Evolutionary conservation across 1,139 yeast species (phyloP), one percentile per base, ranked within the genome.

Genomic region (Suhomyces panamericanus): DNA sequence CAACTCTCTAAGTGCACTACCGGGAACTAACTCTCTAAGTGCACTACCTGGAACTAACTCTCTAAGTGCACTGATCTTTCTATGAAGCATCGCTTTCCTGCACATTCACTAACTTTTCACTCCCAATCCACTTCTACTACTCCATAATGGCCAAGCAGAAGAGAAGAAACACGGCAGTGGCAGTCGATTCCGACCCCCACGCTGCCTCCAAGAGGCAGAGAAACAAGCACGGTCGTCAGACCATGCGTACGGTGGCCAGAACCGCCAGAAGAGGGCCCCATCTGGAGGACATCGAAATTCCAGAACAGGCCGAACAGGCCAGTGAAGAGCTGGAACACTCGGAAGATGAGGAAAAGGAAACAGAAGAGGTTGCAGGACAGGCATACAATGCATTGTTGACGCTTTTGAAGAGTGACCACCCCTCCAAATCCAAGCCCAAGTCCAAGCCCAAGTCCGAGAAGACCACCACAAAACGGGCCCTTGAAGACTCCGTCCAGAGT

Each of bases 351-450:
- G 51, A 36, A 13, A 44, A 26, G 11, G 57, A 52, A 9, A 60
- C 56, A 13, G 59, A 53, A 12, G 62, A 54, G 36, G 65, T 62
- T 37, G 60, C 62, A 44, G 73, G 73, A 8, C 71, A 75, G 59
- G 93, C 95, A 0, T 88, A 88, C 60, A 78, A 80, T 55, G 96
- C 96, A 0, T 69, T 90, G 43, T 67, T 90, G 59, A 85, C 95
- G 0, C 73, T 88, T 43, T 70, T 89, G 48, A 76, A 76, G 39
- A 70, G 81, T 3, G 88, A 83, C 42, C 80, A 72, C 39, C 63
- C 52, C 55, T 59, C 20, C 51, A 46, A 37, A 33, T 57, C 40
- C 55, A 55, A 32, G 26, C 17, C 32, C 38, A 36, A 36, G 49
- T 49, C n/a, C 49, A 43, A 14, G 57, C 52, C 15, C 57, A 56